Base-by-base conservation (phyloP, 495 filamentous ascomycete species). In the Amphirosellinia nigrospora region DNA sequence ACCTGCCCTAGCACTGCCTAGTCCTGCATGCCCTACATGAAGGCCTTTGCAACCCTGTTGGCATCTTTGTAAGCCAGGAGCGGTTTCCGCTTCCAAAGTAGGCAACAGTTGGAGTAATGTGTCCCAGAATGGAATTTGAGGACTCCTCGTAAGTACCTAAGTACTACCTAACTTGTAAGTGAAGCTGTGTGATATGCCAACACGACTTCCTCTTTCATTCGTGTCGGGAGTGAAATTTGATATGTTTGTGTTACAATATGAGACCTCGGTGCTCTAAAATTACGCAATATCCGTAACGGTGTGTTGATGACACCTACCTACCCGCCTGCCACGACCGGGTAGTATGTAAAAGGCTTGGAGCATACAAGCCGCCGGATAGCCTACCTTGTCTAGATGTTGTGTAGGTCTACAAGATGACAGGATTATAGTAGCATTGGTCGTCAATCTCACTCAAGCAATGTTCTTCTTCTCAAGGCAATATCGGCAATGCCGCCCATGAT, bases 1-100 rank as follows among this genome's bases (percentile, higher is more conserved):
- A 41, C 34, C 3, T 61, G 36, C 58, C 58, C 36, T 41, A 28
- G 58, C 36, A 61, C 58, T 41, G 58, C 58, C 36, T 8, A 41
- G 28, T 61, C 26, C 58, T 41, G 16, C 7, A 21, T 34, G 19
- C 30, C 4, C 3, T 9, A 21, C n/a, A n/a, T 5, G 26, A 30
- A n/a, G n/a, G n/a, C n/a, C n/a, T 5, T 53, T 53, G 10, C 13
- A 30, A 30, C 50, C n/a, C 45, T 48, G 45, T n/a, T 48, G 45
- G 23, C 13, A 53, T 3, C 23, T 52, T 26, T 52, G 23, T 21
- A 50, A 50, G 1, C 9, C 4, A 50, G 46, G 46, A 50, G 46
- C 10, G 6, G 23, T 11, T 52, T 28, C 48, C 23, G 15, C 26
- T 52, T 26, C 48, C 48, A 28, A 15, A 52, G 23, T 11, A 46